Evolutionary conservation across 805 yeast genomes (phyloP).

Genomic region (Cyberlindnera mycetangii): DNA sequence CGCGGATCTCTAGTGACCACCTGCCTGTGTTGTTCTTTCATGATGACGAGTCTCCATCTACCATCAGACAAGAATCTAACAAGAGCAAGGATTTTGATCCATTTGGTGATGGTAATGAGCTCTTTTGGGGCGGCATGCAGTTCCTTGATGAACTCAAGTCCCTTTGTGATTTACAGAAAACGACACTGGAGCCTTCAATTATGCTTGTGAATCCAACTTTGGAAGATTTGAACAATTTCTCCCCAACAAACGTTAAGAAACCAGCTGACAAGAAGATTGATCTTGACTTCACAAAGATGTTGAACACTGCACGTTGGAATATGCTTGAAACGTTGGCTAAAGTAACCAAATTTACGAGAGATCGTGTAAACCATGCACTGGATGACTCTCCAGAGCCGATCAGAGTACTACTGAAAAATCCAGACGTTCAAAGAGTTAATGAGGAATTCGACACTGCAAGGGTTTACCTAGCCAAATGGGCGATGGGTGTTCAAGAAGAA

Average conservation of each 20-base stretch:
- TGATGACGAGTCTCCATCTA: conserved; percentile 81
- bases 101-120: conserved; percentile 49
- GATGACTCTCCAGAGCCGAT: conserved; percentile 52
- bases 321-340: conserved; percentile 81
- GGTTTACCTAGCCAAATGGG: conserved; percentile 94
- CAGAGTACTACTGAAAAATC: conserved; percentile 56
- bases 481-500: conserved; percentile 87
- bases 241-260: conserved; percentile 25
- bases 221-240: conserved; percentile 39
- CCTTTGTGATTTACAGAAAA: conserved; percentile 60
- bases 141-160: conserved; percentile 54
- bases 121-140: conserved; percentile 92
- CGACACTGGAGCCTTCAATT: conserved; percentile 70
- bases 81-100: conserved; percentile 71
- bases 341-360: conserved; percentile 53
- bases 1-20: conserved; percentile 55
- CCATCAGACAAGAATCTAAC: conserved; percentile 55
- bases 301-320: conserved; percentile 80
- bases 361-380: conserved; percentile 59
- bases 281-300: conserved; percentile 40
- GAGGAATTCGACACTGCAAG: conserved; percentile 93
- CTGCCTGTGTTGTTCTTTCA: conserved; percentile 90
- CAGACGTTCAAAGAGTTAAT: conserved; percentile 77
- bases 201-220: conserved; percentile 73
- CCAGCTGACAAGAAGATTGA: conserved; percentile 7